phyloP scores from a whole-genome alignment of 2,329 filamentous ascomycete species.

The Fusarium guadeloupense region DNA sequence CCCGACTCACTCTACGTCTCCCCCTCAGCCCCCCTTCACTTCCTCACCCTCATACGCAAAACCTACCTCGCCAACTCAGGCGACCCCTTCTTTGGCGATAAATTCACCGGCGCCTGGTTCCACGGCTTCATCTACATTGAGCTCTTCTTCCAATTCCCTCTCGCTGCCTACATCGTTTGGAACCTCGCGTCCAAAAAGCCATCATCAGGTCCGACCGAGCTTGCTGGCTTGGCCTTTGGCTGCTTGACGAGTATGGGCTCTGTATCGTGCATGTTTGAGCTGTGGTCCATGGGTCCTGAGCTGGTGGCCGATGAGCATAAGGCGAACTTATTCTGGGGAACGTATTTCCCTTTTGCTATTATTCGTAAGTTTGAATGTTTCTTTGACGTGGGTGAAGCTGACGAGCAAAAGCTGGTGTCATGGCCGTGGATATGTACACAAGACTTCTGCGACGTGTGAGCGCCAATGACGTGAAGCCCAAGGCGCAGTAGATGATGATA shows the following conservation, averaged over 20 bases:
- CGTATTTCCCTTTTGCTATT: slow-evolving; percentile 62
- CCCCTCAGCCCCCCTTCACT: slow-evolving; percentile 57
- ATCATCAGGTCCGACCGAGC: slow-evolving; percentile 55
- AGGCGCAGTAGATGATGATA: slow-evolving; percentile 43
- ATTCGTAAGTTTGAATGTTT: slow-evolving; percentile 57
- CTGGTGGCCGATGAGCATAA: slow-evolving; percentile 57
- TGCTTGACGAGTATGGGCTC: slow-evolving; percentile 63
- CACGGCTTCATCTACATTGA: slow-evolving; percentile 61
- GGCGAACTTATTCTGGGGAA: slow-evolving; percentile 56
- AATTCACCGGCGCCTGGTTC: slow-evolving; percentile 59
- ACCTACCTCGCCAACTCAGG: slow-evolving; percentile 60
- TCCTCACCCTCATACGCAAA: slow-evolving; percentile 55
- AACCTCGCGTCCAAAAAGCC: slow-evolving; percentile 48
- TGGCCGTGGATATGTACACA: slow-evolving; percentile 64
- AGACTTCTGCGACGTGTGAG: slow-evolving; percentile 59
- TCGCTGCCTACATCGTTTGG: slow-evolving; percentile 58
- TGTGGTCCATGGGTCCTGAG: slow-evolving; percentile 58
- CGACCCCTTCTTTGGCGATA: slow-evolving; percentile 61
- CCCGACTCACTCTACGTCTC: slow-evolving; percentile 56
- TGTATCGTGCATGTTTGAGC: slow-evolving; percentile 60
- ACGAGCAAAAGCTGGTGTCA: slow-evolving; percentile 54
- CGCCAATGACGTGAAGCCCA: slow-evolving; percentile 48
- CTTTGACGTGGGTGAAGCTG: not conserved
- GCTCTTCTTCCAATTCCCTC: slow-evolving; percentile 60
- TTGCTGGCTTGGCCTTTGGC: slow-evolving; percentile 62